Evolutionary conservation across 192 early-diverging fungal genomes (phyloP).

Genomic region (Umbelopsis ramanniana): DNA sequence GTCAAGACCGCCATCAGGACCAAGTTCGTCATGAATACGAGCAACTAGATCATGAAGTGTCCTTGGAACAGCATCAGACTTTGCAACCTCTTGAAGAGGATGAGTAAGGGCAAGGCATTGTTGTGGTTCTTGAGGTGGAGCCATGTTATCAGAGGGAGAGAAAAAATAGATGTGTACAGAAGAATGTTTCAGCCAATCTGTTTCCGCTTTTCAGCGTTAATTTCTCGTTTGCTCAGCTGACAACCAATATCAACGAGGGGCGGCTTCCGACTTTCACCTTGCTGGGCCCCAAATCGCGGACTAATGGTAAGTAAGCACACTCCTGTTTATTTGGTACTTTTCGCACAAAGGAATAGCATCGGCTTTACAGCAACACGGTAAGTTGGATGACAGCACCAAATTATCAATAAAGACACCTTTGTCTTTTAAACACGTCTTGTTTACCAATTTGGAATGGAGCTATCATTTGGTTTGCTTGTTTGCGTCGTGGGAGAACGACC

Average conservation of each 20-base stretch:
- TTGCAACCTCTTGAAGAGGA: neutral
- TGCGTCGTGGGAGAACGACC: neutral
- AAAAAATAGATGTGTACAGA: neutral
- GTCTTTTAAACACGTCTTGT: neutral
- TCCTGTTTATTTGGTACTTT: no score
- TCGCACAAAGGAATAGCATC: no score
- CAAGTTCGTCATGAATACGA: conserved; percentile 57
- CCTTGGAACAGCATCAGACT: conserved; percentile 27
- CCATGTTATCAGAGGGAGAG: neutral
- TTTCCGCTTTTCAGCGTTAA: neutral
- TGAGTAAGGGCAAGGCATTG: neutral
- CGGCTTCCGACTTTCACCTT: no score
- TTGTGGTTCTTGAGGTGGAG: conserved; percentile 19
- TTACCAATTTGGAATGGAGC: neutral
- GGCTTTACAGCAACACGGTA: no score
- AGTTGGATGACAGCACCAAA: no score
- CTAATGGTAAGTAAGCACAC: no score
- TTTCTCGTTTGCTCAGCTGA: conserved; percentile 1
- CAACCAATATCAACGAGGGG: neutral
- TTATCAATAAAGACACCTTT: neutral
- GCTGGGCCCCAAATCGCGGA: neutral
- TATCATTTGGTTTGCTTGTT: neutral
- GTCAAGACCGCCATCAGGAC: conserved; percentile 57
- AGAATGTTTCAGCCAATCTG: conserved; percentile 9
- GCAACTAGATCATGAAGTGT: conserved; percentile 51